Percentiles rank a stretch among this genome's conserved stretches.
phyloP scores from a whole-genome alignment of 352 stramenopile genomes.

The Phytopythium chamaehyphon region DNA sequence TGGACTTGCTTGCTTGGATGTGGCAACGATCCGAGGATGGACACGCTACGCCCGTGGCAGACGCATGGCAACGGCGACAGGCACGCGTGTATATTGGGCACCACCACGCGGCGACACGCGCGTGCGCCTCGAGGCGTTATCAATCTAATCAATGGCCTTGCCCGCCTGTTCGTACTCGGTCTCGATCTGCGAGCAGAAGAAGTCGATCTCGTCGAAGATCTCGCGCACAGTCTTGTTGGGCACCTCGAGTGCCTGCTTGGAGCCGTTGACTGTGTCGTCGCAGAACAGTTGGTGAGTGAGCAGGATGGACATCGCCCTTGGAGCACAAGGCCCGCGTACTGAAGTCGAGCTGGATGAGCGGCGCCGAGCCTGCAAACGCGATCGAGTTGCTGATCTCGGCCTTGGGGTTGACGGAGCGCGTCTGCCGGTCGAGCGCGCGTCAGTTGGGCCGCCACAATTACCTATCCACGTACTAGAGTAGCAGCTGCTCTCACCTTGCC shows the following conservation, averaged over 20 bases:
- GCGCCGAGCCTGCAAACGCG: slow-evolving; percentile 44
- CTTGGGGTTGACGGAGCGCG: slow-evolving; percentile 76
- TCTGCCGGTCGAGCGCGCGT: slow-evolving; percentile 24
- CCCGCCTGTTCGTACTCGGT: slow-evolving; percentile 79
- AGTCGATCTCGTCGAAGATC: slow-evolving; percentile 84
- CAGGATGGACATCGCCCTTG: not conserved
- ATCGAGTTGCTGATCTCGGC: slow-evolving; percentile 60
- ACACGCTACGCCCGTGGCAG: no score
- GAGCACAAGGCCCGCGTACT: slow-evolving; percentile 35
- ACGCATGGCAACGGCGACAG: not conserved
- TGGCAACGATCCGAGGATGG: no score
- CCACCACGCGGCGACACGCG: not conserved
- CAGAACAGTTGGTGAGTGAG: slow-evolving; percentile 1
- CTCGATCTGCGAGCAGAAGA: slow-evolving; percentile 84
- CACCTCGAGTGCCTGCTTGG: slow-evolving; percentile 65
- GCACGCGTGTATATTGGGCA: slow-evolving; percentile 2
- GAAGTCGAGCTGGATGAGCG: slow-evolving; percentile 78
- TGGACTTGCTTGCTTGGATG: no score
- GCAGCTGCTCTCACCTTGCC: slow-evolving; percentile 43
- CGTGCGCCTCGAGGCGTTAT: no score
- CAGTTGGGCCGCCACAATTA: not conserved
- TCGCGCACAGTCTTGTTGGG: slow-evolving; percentile 72
- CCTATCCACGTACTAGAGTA: no score
- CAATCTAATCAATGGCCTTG: slow-evolving; percentile 78
- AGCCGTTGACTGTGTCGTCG: slow-evolving; percentile 57